phyloP scores from a whole-genome alignment of 106 monocot genomes.

The Gastrodia elata region DNA sequence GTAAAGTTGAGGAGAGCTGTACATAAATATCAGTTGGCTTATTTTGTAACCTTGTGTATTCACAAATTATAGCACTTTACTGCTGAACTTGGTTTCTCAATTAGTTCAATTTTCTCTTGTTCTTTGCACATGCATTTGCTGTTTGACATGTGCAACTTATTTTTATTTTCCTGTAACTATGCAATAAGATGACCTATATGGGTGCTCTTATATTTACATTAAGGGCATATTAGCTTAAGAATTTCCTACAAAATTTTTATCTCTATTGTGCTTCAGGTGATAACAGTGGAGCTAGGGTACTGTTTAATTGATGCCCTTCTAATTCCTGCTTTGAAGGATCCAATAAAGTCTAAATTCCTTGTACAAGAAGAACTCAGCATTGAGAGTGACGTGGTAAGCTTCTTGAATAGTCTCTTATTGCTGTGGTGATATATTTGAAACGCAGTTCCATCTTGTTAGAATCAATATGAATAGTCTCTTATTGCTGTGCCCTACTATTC shows the following conservation, averaged over 20 bases:
- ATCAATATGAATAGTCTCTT: too few relatives aligned
- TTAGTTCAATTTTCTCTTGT: background rate
- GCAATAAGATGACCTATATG: too few relatives aligned
- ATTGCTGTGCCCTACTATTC: too few relatives aligned
- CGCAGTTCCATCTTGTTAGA: background rate
- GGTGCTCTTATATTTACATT: background rate
- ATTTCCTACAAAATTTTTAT: background rate
- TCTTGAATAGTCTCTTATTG: too few relatives aligned
- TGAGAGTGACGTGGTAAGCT: slow-evolving; percentile 90
- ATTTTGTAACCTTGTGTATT: too few relatives aligned
- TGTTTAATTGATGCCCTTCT: slow-evolving; percentile 92
- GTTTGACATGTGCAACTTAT: background rate
- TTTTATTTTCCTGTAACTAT: too few relatives aligned
- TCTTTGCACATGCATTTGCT: background rate
- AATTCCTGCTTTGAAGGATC: slow-evolving; percentile 49
- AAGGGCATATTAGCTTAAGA: background rate
- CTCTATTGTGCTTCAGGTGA: slow-evolving; percentile 48
- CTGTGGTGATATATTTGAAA: background rate
- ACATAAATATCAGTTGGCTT: too few relatives aligned
- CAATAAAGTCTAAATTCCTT: slow-evolving; percentile 53
- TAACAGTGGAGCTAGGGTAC: slow-evolving; percentile 96
- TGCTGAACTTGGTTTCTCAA: background rate
- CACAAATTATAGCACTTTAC: background rate
- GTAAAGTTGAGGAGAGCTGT: too few relatives aligned
- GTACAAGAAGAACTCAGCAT: slow-evolving; percentile 56